These are phyloP conservation scores for Macrophomina phaseolina DNA, from an alignment of 2,329 filamentous ascomycete species.

Conservation along the genomic window DNA sequence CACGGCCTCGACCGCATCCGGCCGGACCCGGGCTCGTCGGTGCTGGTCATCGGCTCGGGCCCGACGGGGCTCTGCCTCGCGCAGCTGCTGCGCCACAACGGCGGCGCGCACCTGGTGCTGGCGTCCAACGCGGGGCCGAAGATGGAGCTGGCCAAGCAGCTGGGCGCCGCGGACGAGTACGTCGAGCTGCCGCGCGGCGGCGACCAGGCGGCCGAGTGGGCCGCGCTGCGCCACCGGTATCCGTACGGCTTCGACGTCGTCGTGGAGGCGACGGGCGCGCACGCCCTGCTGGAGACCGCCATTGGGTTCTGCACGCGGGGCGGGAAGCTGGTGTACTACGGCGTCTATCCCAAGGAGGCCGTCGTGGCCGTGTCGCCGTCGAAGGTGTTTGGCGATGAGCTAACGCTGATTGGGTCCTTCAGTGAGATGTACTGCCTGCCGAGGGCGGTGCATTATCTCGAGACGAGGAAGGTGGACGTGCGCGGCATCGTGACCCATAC, in stretches of 20 bases:
- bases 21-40: slow-evolving; percentile 68
- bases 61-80: slow-evolving; percentile 70
- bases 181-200: slow-evolving; percentile 45
- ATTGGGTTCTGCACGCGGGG: slow-evolving; percentile 75
- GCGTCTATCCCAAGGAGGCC: slow-evolving; percentile 68
- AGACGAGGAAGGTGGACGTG: slow-evolving; percentile 66
- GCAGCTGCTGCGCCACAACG: slow-evolving; percentile 68
- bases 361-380: slow-evolving; percentile 70
- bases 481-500: slow-evolving; percentile 75
- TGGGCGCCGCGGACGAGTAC: slow-evolving; percentile 56
- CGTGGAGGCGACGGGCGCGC: slow-evolving; percentile 72
- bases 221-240: slow-evolving; percentile 66
- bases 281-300: slow-evolving; percentile 71
- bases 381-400: slow-evolving; percentile 67
- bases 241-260: slow-evolving; percentile 77
- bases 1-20: slow-evolving; percentile 73
- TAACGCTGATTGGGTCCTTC: slow-evolving; percentile 73
- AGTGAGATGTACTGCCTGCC: slow-evolving; percentile 64
- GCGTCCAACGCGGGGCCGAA: slow-evolving; percentile 73
- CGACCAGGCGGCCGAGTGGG: slow-evolving; percentile 60
- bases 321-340: slow-evolving; percentile 74
- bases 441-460: slow-evolving; percentile 48
- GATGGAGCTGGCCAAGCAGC: slow-evolving; percentile 67
- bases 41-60: slow-evolving; percentile 70
- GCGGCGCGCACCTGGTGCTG: slow-evolving; percentile 72